Conservation (phyloP, 805 yeast species). For the Lipomyces chichibuensis region DNA sequence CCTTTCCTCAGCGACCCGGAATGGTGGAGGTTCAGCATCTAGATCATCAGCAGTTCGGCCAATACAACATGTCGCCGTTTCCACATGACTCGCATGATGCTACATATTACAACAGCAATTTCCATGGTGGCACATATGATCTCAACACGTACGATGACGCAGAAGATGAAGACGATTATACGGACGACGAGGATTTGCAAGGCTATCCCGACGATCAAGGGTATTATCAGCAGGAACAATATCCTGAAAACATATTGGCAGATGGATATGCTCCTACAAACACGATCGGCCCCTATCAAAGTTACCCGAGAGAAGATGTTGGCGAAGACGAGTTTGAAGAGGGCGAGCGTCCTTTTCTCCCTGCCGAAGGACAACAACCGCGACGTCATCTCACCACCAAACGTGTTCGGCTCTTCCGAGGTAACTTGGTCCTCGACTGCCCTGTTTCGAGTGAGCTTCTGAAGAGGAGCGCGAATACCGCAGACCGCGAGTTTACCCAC, state of each 20-base stretch:
- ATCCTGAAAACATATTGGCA: conserved; percentile 1
- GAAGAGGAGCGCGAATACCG: conserved; percentile 45
- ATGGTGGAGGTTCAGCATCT: neutral
- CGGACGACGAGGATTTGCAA: conserved; percentile 38
- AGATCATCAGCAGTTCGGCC: neutral
- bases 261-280: conserved; percentile 15
- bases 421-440: conserved; percentile 84
- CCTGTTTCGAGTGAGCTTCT: conserved; percentile 77
- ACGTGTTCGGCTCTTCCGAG: conserved; percentile 62
- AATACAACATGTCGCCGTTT: neutral
- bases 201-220: conserved; percentile 17
- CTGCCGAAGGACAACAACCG: conserved; percentile 41
- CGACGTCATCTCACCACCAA: conserved; percentile 45
- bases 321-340: conserved; percentile 6
- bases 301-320: neutral
- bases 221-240: neutral
- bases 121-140: conserved; percentile 42
- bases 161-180: conserved; percentile 19
- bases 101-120: conserved; percentile 2
- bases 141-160: conserved; percentile 41
- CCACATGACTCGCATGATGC: neutral
- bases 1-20: conserved; percentile 11
- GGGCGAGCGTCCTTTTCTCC: conserved; percentile 22
- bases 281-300: conserved; percentile 5
- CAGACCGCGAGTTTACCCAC: conserved; percentile 70